Conservation (phyloP, 1,284 basidiomycete genomes). For the Heliocybe sulcata region DNA sequence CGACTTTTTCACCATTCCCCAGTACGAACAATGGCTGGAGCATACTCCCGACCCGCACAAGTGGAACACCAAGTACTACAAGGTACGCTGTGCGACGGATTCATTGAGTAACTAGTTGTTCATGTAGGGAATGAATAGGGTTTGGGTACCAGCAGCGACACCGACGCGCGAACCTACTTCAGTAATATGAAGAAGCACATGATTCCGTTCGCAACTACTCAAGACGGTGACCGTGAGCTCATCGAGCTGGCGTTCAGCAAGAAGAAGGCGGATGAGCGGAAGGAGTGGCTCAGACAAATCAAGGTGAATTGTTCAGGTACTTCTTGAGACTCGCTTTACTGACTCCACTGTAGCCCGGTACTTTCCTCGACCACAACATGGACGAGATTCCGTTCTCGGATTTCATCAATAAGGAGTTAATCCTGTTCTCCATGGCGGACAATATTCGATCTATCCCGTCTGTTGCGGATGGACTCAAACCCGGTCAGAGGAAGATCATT, state of each 20-base stretch:
- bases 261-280: slow-evolving; percentile 98
- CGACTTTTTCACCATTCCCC: slow-evolving; percentile 96
- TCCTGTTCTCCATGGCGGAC: slow-evolving; percentile 99
- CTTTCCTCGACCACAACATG: slow-evolving; percentile 87
- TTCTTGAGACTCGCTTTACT: slow-evolving; percentile 5
- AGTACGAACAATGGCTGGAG: slow-evolving; percentile 93
- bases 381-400: slow-evolving; percentile 86
- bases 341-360: slow-evolving; percentile 66
- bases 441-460: slow-evolving; percentile 95
- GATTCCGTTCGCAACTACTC: slow-evolving; percentile 83
- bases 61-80: slow-evolving; percentile 96
- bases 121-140: slow-evolving; percentile 45
- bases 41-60: slow-evolving; percentile 73
- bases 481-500: slow-evolving; percentile 97
- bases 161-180: slow-evolving; percentile 93
- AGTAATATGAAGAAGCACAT: slow-evolving; percentile 89
- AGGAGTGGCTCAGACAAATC: slow-evolving; percentile 96
- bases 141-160: slow-evolving; percentile 88
- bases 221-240: slow-evolving; percentile 80
- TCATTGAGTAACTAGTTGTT: background rate
- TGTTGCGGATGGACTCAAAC: slow-evolving; percentile 92
- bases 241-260: slow-evolving; percentile 99
- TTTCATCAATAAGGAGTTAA: slow-evolving; percentile 98
- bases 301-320: slow-evolving; percentile 43
- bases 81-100: slow-evolving; percentile 50